phyloP scores from a whole-genome alignment of 2,329 filamentous ascomycete genomes.

The Calonectria honghensis region DNA sequence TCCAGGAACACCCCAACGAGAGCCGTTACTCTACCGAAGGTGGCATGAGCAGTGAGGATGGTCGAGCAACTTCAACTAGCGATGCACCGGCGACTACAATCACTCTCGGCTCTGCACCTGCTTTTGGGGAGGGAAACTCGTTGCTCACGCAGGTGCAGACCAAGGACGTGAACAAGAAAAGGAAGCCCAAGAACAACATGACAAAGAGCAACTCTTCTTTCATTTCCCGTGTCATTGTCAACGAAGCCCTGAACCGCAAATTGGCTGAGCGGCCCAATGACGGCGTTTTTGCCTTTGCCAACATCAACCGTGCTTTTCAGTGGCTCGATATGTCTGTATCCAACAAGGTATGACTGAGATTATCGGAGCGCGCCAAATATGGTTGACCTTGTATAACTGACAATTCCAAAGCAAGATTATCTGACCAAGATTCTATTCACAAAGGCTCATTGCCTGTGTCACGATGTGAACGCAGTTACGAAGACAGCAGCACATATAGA shows the following conservation, averaged over 20 bases:
- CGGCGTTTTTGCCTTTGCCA: conserved; percentile 93
- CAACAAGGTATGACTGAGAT: conserved; percentile 72
- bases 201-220: conserved; percentile 99
- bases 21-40: conserved; percentile 76
- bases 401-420: conserved; percentile 81
- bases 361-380: not conserved
- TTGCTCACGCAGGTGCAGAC: conserved; percentile 77
- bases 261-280: conserved; percentile 85
- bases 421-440: conserved; percentile 97
- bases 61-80: conserved; percentile 71
- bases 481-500: conserved; percentile 89
- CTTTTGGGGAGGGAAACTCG: conserved; percentile 91
- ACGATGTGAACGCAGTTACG: conserved; percentile 91
- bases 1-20: conserved; percentile 78
- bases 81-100: conserved; percentile 65
- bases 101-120: conserved; percentile 72
- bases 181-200: conserved; percentile 98
- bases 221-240: conserved; percentile 95
- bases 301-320: conserved; percentile 95
- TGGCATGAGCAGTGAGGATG: conserved; percentile 75
- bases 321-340: conserved; percentile 93
- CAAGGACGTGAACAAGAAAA: conserved; percentile 86
- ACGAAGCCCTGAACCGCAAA: conserved; percentile 87
- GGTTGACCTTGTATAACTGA: conserved; percentile 48
- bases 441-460: conserved; percentile 94